These are phyloP conservation scores for Angophora floribunda DNA, from an alignment of 345 rosid species.

Conservation along the genomic window DNA sequence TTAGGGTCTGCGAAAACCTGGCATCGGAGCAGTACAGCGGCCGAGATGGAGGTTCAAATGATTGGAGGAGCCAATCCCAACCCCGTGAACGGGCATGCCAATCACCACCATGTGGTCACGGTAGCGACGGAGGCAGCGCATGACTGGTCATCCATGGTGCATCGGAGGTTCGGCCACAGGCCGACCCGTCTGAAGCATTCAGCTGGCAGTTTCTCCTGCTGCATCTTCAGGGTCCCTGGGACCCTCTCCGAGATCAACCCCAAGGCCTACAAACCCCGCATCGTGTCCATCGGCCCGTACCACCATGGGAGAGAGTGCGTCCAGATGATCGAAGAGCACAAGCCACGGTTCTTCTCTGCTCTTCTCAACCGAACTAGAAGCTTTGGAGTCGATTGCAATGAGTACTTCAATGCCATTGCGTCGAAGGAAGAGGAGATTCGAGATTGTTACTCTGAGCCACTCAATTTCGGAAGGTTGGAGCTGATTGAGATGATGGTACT, in stretches of 20 bases:
- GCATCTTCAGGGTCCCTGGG: constrained; percentile 44
- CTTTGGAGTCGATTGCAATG: not conserved
- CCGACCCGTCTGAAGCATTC: constrained; percentile 18
- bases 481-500: constrained; percentile 40
- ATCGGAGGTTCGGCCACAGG: not conserved
- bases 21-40: not conserved
- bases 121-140: not conserved
- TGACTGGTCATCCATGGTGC: constrained; percentile 1
- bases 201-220: constrained; percentile 20
- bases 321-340: constrained; percentile 42
- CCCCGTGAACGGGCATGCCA: not conserved
- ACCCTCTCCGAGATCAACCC: constrained; percentile 1
- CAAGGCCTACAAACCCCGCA: constrained; percentile 15
- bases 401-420: constrained; percentile 8
- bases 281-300: constrained; percentile 2
- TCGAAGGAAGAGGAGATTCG: constrained; percentile 12
- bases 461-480: not conserved
- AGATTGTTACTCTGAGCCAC: constrained; percentile 25
- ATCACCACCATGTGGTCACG: not conserved
- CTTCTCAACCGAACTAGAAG: constrained; percentile 6
- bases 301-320: constrained; percentile 28
- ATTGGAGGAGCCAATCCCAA: not conserved
- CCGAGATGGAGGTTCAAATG: not conserved
- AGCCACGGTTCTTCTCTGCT: constrained; percentile 12
- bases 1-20: not conserved